Evolutionary conservation across 2,329 filamentous ascomycete species (phyloP).

Genomic region (Fusarium odoratissimum): DNA sequence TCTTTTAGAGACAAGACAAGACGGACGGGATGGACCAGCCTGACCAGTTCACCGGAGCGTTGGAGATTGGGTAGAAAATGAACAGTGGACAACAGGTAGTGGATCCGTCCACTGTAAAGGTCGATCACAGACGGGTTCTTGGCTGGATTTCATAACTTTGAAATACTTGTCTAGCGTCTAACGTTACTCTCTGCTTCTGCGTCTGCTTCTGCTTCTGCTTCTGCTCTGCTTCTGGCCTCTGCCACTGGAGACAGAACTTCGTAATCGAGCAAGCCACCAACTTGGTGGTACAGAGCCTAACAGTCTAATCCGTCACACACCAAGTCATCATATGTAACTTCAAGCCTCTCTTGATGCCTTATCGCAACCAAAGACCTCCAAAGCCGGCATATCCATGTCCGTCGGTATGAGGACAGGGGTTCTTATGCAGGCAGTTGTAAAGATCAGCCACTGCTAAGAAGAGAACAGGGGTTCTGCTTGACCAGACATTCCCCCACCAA

Average conservation of each 20-base stretch:
- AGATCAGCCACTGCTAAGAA: not conserved
- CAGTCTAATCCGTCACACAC: no score
- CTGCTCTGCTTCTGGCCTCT: not conserved
- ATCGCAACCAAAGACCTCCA: not conserved
- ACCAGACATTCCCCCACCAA: constrained; percentile 11
- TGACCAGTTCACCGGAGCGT: constrained; percentile 26
- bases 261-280: not conserved
- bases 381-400: constrained; percentile 4
- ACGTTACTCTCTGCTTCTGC: not conserved
- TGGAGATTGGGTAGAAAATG: not conserved
- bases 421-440: not conserved
- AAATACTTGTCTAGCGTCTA: constrained; percentile 2
- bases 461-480: constrained; percentile 12
- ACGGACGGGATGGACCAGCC: constrained; percentile 18
- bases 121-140: constrained; percentile 17
- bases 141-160: constrained; percentile 19
- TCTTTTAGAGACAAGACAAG: constrained; percentile 20
- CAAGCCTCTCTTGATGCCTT: not conserved
- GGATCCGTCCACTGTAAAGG: not conserved
- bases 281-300: not conserved
- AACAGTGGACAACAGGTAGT: not conserved
- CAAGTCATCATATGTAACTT: not conserved
- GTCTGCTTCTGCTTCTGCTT: not conserved
- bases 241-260: not conserved
- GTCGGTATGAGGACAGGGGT: not conserved